Base-by-base conservation (phyloP, 768 basidiomycete species). In the Agrocybe pediades region DNA sequence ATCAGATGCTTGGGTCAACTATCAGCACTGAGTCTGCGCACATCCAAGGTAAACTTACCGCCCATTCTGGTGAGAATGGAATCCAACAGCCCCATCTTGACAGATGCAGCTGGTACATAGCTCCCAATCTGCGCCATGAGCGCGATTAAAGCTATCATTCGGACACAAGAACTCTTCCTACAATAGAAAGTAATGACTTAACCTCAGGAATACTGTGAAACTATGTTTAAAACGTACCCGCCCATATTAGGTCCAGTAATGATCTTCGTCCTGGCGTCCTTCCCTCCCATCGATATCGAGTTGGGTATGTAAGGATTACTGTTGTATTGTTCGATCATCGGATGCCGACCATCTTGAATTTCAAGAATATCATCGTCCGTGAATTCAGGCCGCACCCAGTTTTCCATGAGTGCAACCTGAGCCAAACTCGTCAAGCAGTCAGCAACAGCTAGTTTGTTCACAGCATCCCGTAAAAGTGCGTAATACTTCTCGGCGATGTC, bases 61-160 rank as follows among this genome's bases (percentile, higher is more conserved):
- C 93, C 93, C 92, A 95, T 95, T 46, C 95, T 79, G 2, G 94
- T 95, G 20, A 90, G 77, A 17, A 98, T 83, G 0, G 87, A 85
- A 62, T 98, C 95, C 46, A 94, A 77, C 47, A 95, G 73, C n/a
- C 88, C 84, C 41, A 96, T 71, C 58, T 71, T 87, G 44, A 90
- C 87, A 0, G 83, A 79, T 13, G 72, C 69, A 1, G 94, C 94
- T 16, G 96, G 96, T 2, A 98, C 92, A 64, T 92, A 96, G 15
- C 86, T 89, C 9, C 96, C 96, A n/a, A 97, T 85, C 65, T 98
- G 95, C 1, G 92, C 89, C 89, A 87, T 87, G 16, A 91, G 80
- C 5, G 79, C 82, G 54, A 90, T 85, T 46, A 93, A 75, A 13
- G 88, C 89, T 23, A 87, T 77, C 85, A 88, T 90, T 27, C 90